Conservation (phyloP, 768 basidiomycete genomes). For the Mycena albidolilacea region DNA sequence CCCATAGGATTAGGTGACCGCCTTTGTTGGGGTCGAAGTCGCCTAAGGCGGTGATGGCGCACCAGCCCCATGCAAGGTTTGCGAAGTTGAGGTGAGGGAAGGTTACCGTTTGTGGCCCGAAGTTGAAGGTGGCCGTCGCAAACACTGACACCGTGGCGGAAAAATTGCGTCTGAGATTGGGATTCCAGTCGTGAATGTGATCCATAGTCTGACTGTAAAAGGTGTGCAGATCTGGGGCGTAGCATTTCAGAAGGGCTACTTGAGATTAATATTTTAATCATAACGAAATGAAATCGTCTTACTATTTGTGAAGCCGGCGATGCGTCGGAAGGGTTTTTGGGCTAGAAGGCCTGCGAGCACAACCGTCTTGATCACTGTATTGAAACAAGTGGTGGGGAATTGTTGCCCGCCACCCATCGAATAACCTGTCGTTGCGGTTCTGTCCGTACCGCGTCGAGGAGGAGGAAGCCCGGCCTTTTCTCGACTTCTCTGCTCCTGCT, state of each 20-base stretch:
- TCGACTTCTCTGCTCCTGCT: neutral
- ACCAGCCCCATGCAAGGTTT: conserved; percentile 48
- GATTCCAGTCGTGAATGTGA: neutral
- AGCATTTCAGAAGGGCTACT: neutral
- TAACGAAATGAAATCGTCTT: neutral
- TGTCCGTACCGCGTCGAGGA: neutral
- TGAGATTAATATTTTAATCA: neutral
- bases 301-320: conserved; percentile 14
- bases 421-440: neutral
- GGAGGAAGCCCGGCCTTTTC: neutral
- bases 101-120: conserved; percentile 41
- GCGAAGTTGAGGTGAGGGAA: conserved; percentile 43
- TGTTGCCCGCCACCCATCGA: conserved; percentile 25
- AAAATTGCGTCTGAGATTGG: neutral
- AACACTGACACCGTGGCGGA: conserved; percentile 34
- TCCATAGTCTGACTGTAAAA: neutral
- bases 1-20: conserved; percentile 46
- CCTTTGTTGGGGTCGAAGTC: conserved; percentile 41
- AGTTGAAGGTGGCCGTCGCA: conserved; percentile 46
- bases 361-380: neutral
- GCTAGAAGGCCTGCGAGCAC: conserved; percentile 2
- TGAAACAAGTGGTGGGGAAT: neutral
- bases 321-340: neutral
- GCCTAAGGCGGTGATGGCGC: conserved; percentile 46
- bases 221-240: neutral